Base-by-base conservation (phyloP, 2,329 filamentous ascomycete genomes). In the Sporothrix protearum region DNA sequence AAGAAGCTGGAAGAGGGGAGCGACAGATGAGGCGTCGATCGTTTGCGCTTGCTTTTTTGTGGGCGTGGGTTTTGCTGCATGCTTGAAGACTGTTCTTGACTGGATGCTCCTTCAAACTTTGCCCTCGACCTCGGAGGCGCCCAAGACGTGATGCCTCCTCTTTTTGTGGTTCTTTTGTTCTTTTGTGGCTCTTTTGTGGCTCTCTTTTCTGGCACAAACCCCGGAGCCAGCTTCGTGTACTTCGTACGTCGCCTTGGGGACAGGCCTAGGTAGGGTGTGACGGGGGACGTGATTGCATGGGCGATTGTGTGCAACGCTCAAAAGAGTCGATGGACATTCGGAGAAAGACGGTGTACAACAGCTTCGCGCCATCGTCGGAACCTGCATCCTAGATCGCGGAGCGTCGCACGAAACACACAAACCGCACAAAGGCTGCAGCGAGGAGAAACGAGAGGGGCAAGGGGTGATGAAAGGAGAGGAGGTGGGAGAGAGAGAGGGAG, bases 181-280 rank as follows among this genome's bases (percentile, higher is more conserved):
- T n/a, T n/a, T n/a, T 51, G 19, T 51, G 16, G 19, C 47, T 51
- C n/a, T 45, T 63, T 63, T 63, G 36, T 63, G 36, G 36, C 16
- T 7, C 59, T 9, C 12, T 28, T 16, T 30, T 36, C 28, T n/a
- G 16, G 6, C 55, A 19, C 2, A 12, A 9, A n/a, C n/a, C 9
- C n/a, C 36, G 36, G 33, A 63, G 59, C 57, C 33, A 63, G 33
- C 59, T 42, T 63, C 59, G 19, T 42, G 25, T 25, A 63, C 36
- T 36, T 63, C 59, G 25, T 25, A 63, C 36, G 59, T 63, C 59
- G 59, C 59, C 59, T 42, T 25, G 55, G 30, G 16, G 55, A 61
- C 8, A 28, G 49, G n/a, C 4, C 49, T 53, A 53, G 14, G 2
- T n/a, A n/a, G n/a, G n/a, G n/a, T n/a, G n/a, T n/a, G n/a, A n/a